These are phyloP conservation scores for Fusarium irregulare DNA, from an alignment of 2,329 filamentous ascomycete genomes.

Conservation along the genomic window DNA sequence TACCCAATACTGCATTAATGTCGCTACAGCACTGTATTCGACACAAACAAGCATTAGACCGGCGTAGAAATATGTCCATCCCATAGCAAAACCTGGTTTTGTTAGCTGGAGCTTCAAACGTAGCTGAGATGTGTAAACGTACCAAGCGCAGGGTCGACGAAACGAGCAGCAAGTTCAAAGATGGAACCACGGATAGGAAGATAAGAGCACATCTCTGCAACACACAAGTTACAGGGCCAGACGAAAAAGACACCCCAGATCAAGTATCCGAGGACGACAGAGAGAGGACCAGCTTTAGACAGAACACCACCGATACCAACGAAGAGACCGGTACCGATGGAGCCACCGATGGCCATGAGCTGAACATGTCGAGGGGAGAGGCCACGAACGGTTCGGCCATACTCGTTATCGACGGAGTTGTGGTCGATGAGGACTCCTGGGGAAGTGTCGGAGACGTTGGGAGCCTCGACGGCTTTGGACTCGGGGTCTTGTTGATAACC, in stretches of 20 bases:
- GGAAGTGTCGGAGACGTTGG: conserved; percentile 43
- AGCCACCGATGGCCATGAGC: conserved; percentile 62
- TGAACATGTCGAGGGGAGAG: conserved; percentile 58
- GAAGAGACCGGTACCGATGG: conserved; percentile 60
- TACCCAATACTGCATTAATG: conserved; percentile 59
- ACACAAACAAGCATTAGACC: conserved; percentile 59
- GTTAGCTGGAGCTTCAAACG: neutral
- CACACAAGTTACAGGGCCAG: conserved; percentile 58
- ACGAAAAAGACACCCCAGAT: conserved; percentile 59
- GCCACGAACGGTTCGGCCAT: conserved; percentile 51
- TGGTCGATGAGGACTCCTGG: conserved; percentile 44
- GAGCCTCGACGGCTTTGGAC: conserved; percentile 42
- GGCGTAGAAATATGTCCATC: conserved; percentile 63
- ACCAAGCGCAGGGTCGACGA: conserved; percentile 66
- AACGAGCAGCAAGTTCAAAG: conserved; percentile 65
- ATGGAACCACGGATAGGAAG: conserved; percentile 66
- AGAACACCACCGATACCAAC: conserved; percentile 59
- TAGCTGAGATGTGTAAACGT: neutral
- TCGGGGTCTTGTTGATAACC: conserved; percentile 43
- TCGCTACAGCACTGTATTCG: conserved; percentile 58
- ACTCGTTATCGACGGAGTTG: conserved; percentile 43
- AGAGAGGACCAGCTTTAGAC: conserved; percentile 56
- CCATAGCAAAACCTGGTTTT: conserved; percentile 60
- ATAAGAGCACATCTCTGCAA: conserved; percentile 69
- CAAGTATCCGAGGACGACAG: conserved; percentile 58